These are phyloP conservation scores for Raphanus hybrid DNA, from an alignment of 441 rosid genomes.

Conservation along the genomic window DNA sequence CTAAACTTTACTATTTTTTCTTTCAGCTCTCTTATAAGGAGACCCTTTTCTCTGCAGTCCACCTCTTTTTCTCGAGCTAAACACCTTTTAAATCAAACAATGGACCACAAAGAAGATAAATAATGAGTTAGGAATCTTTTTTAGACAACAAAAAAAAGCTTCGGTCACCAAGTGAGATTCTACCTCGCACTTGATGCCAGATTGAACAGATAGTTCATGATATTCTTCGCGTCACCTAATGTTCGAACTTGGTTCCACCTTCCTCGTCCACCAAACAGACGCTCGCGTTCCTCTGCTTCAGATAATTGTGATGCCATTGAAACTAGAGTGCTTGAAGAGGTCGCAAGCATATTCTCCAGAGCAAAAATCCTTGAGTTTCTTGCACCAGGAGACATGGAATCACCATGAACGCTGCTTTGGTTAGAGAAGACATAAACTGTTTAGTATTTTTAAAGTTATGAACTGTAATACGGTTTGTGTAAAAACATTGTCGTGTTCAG, in stretches of 20 bases:
- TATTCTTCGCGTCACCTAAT: neutral
- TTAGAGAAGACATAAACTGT: neutral
- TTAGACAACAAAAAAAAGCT: neutral
- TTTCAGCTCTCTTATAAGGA: neutral
- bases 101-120: too few species aligned
- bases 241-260: conserved; percentile 2
- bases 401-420: neutral
- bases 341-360: neutral
- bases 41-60: too few species aligned
- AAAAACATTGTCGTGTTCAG: neutral
- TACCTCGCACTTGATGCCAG: neutral
- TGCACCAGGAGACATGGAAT: neutral
- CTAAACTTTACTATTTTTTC: neutral
- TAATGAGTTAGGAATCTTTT: neutral
- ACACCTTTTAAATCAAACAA: neutral
- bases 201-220: neutral
- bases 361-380: conserved; percentile 3
- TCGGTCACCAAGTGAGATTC: neutral
- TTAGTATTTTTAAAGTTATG: neutral
- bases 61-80: neutral
- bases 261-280: neutral
- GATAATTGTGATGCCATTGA: neutral
- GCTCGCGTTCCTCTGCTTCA: neutral
- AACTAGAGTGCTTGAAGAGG: neutral
- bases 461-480: neutral